Evolutionary conservation across 1,139 yeast genomes (phyloP).

Genomic region (Spathaspora sp.): DNA sequence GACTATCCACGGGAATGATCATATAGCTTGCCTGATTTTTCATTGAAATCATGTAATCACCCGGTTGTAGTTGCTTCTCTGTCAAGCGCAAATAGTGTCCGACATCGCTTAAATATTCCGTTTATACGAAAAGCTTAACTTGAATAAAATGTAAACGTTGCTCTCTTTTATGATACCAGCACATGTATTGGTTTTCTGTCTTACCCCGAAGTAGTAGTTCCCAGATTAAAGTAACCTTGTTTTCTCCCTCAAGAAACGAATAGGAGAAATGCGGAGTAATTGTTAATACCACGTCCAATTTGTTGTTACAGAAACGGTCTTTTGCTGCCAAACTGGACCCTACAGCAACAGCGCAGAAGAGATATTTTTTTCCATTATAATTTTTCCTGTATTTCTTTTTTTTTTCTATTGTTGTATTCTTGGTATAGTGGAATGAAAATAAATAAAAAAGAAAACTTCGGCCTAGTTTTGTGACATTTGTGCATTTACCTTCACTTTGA

Average conservation of each 20-base stretch:
- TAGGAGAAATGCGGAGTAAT: not conserved
- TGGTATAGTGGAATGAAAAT: not conserved
- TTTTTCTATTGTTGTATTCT: not conserved
- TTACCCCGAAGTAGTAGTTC: not conserved
- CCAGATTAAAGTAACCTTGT: not conserved
- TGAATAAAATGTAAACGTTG: too few species aligned
- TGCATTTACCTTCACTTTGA: conserved; percentile 1
- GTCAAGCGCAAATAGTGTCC: too few species aligned
- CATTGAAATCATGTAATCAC: too few species aligned
- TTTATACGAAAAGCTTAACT: too few species aligned
- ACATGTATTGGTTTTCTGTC: too few species aligned
- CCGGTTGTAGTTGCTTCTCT: too few species aligned
- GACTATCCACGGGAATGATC: too few species aligned
- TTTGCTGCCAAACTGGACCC: not conserved
- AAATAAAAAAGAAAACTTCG: not conserved
- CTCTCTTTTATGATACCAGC: too few species aligned
- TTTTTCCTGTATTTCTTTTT: not conserved
- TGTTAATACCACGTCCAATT: not conserved
- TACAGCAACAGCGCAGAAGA: not conserved
- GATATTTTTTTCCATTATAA: not conserved
- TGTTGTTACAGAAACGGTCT: not conserved
- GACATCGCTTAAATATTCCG: too few species aligned
- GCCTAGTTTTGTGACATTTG: not conserved
- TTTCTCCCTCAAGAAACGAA: not conserved
- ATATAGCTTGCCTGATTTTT: too few species aligned